These are phyloP conservation scores for Pleurotus tuber-regium DNA, from an alignment of 768 basidiomycete species.

Conservation along the genomic window DNA sequence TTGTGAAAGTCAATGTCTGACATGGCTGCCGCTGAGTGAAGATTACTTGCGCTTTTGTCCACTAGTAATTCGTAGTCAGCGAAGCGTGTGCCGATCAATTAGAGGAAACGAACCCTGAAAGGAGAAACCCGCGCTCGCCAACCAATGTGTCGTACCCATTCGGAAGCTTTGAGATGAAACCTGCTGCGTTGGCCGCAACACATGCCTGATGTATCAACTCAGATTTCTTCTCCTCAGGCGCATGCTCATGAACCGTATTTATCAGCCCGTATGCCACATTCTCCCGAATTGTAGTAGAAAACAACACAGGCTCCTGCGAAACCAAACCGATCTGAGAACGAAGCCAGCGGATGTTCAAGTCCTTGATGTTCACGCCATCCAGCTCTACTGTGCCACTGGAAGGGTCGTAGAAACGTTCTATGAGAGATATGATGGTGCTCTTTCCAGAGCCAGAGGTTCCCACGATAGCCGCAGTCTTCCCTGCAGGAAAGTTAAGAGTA, in stretches of 20 bases:
- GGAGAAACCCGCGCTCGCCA: slow-evolving; percentile 83
- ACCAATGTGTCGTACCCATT: slow-evolving; percentile 86
- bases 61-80: no score
- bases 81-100: no score
- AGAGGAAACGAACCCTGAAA: no score
- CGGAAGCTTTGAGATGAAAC: slow-evolving; percentile 81
- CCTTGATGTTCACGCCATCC: slow-evolving; percentile 71
- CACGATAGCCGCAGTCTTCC: slow-evolving; percentile 76
- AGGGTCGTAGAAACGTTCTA: slow-evolving; percentile 91
- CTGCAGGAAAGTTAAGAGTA: slow-evolving; percentile 64
- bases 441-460: slow-evolving; percentile 81
- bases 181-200: slow-evolving; percentile 85
- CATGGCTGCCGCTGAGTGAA: no score
- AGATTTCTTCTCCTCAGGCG: slow-evolving; percentile 71
- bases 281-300: slow-evolving; percentile 77
- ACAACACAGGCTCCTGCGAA: slow-evolving; percentile 84
- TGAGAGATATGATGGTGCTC: slow-evolving; percentile 72
- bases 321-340: slow-evolving; percentile 87
- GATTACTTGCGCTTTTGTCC: no score
- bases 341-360: slow-evolving; percentile 82
- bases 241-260: slow-evolving; percentile 63
- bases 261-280: slow-evolving; percentile 89
- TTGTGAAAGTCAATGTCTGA: no score
- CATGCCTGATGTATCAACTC: slow-evolving; percentile 80
- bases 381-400: slow-evolving; percentile 61